Evolutionary conservation across 225 moss, liverwort and hornwort genomes (phyloP), one percentile per base, ranked within the genome.

Genomic region (Bryoerythrophyllum caledonicum): DNA sequence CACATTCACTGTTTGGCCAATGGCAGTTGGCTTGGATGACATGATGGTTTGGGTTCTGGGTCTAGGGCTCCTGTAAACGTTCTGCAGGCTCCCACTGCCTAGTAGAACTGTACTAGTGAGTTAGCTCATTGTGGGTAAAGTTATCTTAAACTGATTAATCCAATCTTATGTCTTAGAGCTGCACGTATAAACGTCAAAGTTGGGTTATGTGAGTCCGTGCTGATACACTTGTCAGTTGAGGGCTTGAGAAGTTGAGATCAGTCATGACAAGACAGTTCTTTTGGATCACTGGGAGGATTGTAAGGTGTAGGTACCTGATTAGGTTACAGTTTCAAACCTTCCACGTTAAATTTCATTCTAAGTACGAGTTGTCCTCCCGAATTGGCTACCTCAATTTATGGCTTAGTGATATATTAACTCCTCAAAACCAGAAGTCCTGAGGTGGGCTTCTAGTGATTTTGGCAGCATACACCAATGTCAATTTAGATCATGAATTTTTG

Each of bases 151-250:
- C 0, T 54, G 1, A 8, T 37, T 56, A 6, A 56, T 70, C 58
- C 38, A 19, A 20, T 53, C 25, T 14, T 38, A 7, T n/a, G 38
- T 0, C 37, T 14, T 76, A 75, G 46, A 34, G 21, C 10, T 46
- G 23, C 66, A 46, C 58, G 30, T 67, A 13, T 60, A n/a, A n/a
- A n/a, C n/a, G n/a, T n/a, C n/a, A 25, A 2, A 20, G 20, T 68
- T 35, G 20, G 26, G 49, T 34, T 35, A 12, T 60, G 60, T 27
- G 51, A 35, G 3, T 51, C 17, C 37, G 8, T 37, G 60, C 10
- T 6, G 17, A 13, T 35, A 60, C 69, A 76, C 69, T 52, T 52
- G 69, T 51, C 68, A 52, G 16, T 9, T 70, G 25, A 69, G 52
- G 49, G 25, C 25, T 21, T 23, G 56, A 54, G 19, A n/a, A 49